These are phyloP conservation scores for Aciculosporium take DNA, from an alignment of 2,329 filamentous ascomycete genomes.

Conservation along the genomic window DNA sequence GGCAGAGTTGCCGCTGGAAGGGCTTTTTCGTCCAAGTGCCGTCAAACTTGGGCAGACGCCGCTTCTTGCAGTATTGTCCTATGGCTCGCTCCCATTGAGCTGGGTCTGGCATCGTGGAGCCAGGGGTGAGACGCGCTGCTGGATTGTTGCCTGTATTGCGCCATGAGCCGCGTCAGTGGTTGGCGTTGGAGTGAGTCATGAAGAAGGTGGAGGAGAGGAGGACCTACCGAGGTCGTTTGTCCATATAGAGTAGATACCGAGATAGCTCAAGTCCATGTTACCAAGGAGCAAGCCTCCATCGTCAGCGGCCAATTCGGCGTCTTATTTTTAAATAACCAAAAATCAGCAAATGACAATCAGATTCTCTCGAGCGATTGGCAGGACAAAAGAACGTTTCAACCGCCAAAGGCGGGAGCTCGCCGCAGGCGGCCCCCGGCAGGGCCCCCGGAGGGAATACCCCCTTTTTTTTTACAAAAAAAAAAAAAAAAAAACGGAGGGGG, in stretches of 20 bases:
- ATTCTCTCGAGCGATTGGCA: no score
- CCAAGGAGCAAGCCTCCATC: constrained; percentile 57
- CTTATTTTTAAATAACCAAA: constrained; percentile 24
- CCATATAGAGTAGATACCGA: constrained; percentile 64
- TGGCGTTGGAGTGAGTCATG: not conserved
- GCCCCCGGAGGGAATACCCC: no score
- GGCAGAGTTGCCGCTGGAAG: constrained; percentile 58
- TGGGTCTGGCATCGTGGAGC: constrained; percentile 30
- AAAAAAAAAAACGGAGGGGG: not conserved
- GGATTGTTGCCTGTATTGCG: constrained; percentile 30
- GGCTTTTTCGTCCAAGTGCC: constrained; percentile 50
- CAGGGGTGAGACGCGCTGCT: constrained; percentile 32
- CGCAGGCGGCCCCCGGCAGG: no score
- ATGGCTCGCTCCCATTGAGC: constrained; percentile 48
- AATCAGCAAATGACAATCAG: no score
- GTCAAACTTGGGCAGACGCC: constrained; percentile 47
- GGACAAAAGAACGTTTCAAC: no score
- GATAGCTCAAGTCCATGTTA: constrained; percentile 57
- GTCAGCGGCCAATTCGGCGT: constrained; percentile 48
- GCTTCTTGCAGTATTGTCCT: constrained; percentile 47
- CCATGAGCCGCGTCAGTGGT: constrained; percentile 7
- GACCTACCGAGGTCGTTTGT: constrained; percentile 47
- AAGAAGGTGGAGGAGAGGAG: not conserved
- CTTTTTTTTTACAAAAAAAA: not conserved
- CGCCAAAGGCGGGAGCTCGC: no score